A percentile compares a stretch with the other conserved stretches of the same genome.
These are phyloP conservation scores for Pseudonitzschia pungens DNA, from an alignment of 108 stramenopile species.

Conservation along the genomic window DNA sequence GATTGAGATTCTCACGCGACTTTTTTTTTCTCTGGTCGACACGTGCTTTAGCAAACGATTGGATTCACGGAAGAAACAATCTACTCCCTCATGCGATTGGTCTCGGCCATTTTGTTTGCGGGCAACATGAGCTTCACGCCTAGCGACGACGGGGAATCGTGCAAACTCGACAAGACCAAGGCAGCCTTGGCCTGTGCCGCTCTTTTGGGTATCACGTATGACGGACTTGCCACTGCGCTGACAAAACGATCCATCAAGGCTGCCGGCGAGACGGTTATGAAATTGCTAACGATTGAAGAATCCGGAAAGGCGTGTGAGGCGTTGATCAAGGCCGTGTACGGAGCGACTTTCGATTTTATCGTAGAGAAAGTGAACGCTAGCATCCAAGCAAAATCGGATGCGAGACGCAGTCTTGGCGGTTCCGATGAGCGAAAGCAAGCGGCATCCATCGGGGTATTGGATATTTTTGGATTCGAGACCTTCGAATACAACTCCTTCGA, in stretches of 20 bases:
- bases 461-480: slow-evolving; percentile 98
- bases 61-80: slow-evolving; percentile 67
- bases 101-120: slow-evolving; percentile 71
- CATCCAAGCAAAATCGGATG: slow-evolving; percentile 35
- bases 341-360: slow-evolving; percentile 89
- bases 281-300: slow-evolving; percentile 70
- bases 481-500: slow-evolving; percentile 89
- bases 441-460: slow-evolving; percentile 92
- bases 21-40: not conserved
- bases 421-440: slow-evolving; percentile 7
- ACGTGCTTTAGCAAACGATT: slow-evolving; percentile 55
- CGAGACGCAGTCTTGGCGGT: slow-evolving; percentile 12
- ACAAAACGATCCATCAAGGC: slow-evolving; percentile 76
- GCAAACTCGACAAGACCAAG: slow-evolving; percentile 66
- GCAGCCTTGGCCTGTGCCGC: slow-evolving; percentile 63
- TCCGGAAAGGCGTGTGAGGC: slow-evolving; percentile 88
- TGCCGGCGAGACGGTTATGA: slow-evolving; percentile 73
- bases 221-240: slow-evolving; percentile 77
- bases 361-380: slow-evolving; percentile 84
- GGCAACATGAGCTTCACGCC: slow-evolving; percentile 85
- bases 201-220: slow-evolving; percentile 71
- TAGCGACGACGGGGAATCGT: slow-evolving; percentile 62
- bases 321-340: slow-evolving; percentile 93
- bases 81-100: slow-evolving; percentile 70
- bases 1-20: not conserved